These are phyloP conservation scores for Akanthomyces muscarius DNA, from an alignment of 2,329 filamentous ascomycete species.

Conservation along the genomic window DNA sequence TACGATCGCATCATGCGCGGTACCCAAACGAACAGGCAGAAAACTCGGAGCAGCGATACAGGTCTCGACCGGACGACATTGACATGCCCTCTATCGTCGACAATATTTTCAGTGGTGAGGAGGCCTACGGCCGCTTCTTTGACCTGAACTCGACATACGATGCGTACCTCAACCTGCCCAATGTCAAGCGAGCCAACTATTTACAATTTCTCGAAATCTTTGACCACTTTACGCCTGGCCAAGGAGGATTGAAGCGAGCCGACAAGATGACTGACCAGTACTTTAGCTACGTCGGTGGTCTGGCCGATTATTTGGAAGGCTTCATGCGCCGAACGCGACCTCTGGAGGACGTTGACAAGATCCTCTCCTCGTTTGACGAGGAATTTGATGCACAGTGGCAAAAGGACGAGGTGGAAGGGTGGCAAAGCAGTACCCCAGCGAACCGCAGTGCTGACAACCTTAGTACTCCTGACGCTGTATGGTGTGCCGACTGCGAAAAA, in stretches of 20 bases:
- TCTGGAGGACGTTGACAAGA: conserved; percentile 76
- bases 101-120: conserved; percentile 91
- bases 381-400: conserved; percentile 85
- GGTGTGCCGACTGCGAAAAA: conserved; percentile 89
- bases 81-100: conserved; percentile 71
- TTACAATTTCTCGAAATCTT: conserved; percentile 91
- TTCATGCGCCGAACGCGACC: conserved; percentile 84
- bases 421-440: conserved; percentile 56
- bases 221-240: conserved; percentile 75
- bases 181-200: conserved; percentile 80
- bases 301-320: conserved; percentile 79
- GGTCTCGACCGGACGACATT: conserved; percentile 60
- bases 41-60: conserved; percentile 90
- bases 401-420: conserved; percentile 72
- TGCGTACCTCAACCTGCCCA: conserved; percentile 82
- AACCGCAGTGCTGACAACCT: conserved; percentile 26
- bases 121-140: conserved; percentile 78
- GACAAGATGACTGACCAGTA: conserved; percentile 93
- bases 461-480: conserved; percentile 61
- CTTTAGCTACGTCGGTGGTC: conserved; percentile 78
- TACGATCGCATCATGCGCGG: conserved; percentile 82
- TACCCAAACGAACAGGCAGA: conserved; percentile 95
- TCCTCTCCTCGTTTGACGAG: conserved; percentile 70
- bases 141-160: conserved; percentile 84
- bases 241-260: conserved; percentile 67